Percentiles rank a stretch among this genome's conserved stretches.
phyloP scores from a whole-genome alignment of 352 stramenopile species.

The Elongisporangium undulatum region DNA sequence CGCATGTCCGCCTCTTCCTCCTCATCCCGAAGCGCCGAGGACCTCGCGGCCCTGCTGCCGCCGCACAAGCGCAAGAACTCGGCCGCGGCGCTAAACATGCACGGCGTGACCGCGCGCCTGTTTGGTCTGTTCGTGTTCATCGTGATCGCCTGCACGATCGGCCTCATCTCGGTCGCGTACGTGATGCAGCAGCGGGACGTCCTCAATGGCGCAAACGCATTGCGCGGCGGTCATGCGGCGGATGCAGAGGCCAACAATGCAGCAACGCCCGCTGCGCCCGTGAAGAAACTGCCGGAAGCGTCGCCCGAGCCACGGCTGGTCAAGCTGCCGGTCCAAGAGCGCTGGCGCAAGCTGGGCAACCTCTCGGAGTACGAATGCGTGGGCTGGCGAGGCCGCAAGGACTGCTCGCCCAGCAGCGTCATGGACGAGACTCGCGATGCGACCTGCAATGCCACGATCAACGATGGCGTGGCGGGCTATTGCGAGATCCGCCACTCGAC shows the following conservation, averaged over 20 bases:
- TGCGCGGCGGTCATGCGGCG: neutral
- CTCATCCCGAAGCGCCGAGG: neutral
- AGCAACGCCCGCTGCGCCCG: slow-evolving; percentile 1
- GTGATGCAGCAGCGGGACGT: slow-evolving; percentile 47
- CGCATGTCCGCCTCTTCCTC: neutral
- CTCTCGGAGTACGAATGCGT: slow-evolving; percentile 29
- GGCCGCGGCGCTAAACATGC: neutral
- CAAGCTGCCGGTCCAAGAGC: slow-evolving; percentile 1
- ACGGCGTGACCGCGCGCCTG: neutral
- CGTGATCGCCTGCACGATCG: slow-evolving; percentile 44
- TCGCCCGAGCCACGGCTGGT: slow-evolving; percentile 3
- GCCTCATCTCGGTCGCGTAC: slow-evolving; percentile 46
- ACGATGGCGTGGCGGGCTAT: slow-evolving; percentile 18
- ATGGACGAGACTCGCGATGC: slow-evolving; percentile 6
- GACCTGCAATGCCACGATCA: slow-evolving; percentile 17
- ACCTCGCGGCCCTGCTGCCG: neutral
- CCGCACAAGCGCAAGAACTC: neutral
- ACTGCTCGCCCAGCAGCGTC: slow-evolving; percentile 12
- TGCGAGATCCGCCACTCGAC: slow-evolving; percentile 23
- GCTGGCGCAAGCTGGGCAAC: slow-evolving; percentile 12
- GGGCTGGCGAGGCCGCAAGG: slow-evolving; percentile 13
- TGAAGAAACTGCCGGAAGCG: slow-evolving; percentile 3
- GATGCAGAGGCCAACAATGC: neutral
- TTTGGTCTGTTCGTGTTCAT: slow-evolving; percentile 16
- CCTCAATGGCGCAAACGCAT: slow-evolving; percentile 2